Conservation (phyloP, 495 filamentous ascomycete genomes). For the Trichoderma erinaceum region DNA sequence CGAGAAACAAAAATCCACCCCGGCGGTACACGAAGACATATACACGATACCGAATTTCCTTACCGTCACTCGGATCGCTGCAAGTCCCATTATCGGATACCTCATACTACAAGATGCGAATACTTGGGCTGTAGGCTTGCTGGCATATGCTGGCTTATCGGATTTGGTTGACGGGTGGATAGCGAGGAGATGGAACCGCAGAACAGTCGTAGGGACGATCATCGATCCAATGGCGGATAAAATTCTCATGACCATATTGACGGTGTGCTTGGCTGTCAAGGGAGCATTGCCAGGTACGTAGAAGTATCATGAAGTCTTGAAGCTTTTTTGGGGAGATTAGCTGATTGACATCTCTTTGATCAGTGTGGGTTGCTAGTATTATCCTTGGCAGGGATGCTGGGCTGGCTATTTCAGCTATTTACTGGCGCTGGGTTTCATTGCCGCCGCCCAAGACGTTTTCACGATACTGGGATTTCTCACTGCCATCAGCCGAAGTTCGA, state of each 20-base stretch:
- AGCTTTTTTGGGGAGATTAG: too few species aligned
- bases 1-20: background rate
- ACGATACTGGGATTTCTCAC: slow-evolving; percentile 95
- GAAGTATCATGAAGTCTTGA: too few species aligned
- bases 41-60: slow-evolving; percentile 91
- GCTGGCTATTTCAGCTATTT: slow-evolving; percentile 84
- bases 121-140: slow-evolving; percentile 69
- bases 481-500: slow-evolving; percentile 87
- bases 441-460: slow-evolving; percentile 86
- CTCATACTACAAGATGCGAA: slow-evolving; percentile 79
- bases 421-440: slow-evolving; percentile 89
- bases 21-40: slow-evolving; percentile 70
- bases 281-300: slow-evolving; percentile 68
- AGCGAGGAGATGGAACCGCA: slow-evolving; percentile 74
- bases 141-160: slow-evolving; percentile 85
- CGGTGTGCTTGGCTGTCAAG: slow-evolving; percentile 73
- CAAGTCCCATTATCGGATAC: slow-evolving; percentile 83
- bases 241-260: slow-evolving; percentile 85
- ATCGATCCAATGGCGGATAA: slow-evolving; percentile 98
- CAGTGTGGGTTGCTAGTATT: slow-evolving; percentile 78
- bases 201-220: slow-evolving; percentile 93
- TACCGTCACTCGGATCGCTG: slow-evolving; percentile 77
- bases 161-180: slow-evolving; percentile 91
- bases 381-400: slow-evolving; percentile 86
- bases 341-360: slow-evolving; percentile 8